Conservation (phyloP, 768 basidiomycete species). For the Boletales sp. region DNA sequence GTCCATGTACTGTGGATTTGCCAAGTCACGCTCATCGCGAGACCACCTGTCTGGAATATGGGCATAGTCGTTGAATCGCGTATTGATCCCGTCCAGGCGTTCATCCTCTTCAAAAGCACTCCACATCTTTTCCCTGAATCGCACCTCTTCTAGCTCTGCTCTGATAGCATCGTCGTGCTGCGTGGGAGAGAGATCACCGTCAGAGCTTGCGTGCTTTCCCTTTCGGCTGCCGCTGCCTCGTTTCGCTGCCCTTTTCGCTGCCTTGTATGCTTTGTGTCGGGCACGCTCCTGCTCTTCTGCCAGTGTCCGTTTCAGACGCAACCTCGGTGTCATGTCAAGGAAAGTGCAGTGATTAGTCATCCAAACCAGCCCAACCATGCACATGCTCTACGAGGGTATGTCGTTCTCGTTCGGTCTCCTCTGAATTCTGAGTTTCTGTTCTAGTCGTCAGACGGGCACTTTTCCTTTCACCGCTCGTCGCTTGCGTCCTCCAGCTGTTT, state of each 20-base stretch:
- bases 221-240: slow-evolving; percentile 14
- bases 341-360: slow-evolving; percentile 15
- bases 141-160: slow-evolving; percentile 58
- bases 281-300: slow-evolving; percentile 51
- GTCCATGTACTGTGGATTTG: slow-evolving; percentile 54
- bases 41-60: slow-evolving; percentile 74
- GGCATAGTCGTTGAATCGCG: slow-evolving; percentile 61
- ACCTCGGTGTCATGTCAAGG: slow-evolving; percentile 37
- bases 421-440: not conserved
- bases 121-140: slow-evolving; percentile 71
- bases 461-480: slow-evolving; percentile 36
- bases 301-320: slow-evolving; percentile 61
- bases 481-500: slow-evolving; percentile 40
- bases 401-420: no score
- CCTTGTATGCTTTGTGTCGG: slow-evolving; percentile 42
- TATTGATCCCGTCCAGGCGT: slow-evolving; percentile 57
- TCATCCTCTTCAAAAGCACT: slow-evolving; percentile 73
- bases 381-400: slow-evolving; percentile 24
- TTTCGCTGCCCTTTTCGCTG: slow-evolving; percentile 48
- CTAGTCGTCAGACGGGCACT: slow-evolving; percentile 44
- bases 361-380: slow-evolving; percentile 9
- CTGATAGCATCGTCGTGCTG: slow-evolving; percentile 46
- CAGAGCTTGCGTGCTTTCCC: slow-evolving; percentile 7
- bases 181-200: slow-evolving; percentile 23
- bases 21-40: slow-evolving; percentile 38